Evolutionary conservation across 192 early-diverging fungal species (phyloP).

Genomic region (Coemansia sp.): DNA sequence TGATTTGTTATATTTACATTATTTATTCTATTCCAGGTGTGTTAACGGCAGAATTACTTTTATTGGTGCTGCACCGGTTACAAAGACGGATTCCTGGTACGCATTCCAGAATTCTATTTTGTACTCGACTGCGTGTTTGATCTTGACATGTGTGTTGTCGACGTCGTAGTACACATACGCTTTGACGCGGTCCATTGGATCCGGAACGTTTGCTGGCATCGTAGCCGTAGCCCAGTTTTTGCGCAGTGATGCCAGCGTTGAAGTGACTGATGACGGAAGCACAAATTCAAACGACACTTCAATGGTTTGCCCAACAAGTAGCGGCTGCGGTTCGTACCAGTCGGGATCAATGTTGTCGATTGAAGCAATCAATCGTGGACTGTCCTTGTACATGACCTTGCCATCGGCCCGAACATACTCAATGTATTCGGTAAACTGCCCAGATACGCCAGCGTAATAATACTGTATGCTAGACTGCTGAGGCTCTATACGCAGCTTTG

Average conservation of each 20-base stretch:
- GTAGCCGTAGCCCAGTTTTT: conserved; percentile 1
- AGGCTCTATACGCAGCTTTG: not conserved
- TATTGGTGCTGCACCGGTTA: not conserved
- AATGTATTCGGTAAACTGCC: not conserved
- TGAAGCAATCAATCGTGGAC: not conserved
- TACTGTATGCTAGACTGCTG: not conserved
- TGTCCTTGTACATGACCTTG: conserved; percentile 6
- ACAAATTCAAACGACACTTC: not conserved
- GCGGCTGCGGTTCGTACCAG: not conserved
- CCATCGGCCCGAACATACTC: conserved; percentile 7
- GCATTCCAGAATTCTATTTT: conserved; percentile 1
- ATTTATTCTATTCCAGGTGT: too few species aligned
- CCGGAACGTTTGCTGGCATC: not conserved
- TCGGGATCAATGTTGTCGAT: not conserved
- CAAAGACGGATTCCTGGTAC: not conserved
- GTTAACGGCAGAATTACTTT: not conserved
- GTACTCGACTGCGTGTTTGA: conserved; percentile 2
- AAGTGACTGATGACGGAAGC: not conserved
- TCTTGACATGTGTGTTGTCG: not conserved
- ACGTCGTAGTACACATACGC: conserved; percentile 1
- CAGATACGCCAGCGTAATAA: not conserved
- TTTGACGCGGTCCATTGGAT: not conserved
- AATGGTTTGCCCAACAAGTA: not conserved
- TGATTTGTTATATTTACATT: too few species aligned
- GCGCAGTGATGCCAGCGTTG: not conserved